These are phyloP conservation scores for Paspalum notatum DNA, from an alignment of 176 grass and related monocot genomes.

Conservation along the genomic window DNA sequence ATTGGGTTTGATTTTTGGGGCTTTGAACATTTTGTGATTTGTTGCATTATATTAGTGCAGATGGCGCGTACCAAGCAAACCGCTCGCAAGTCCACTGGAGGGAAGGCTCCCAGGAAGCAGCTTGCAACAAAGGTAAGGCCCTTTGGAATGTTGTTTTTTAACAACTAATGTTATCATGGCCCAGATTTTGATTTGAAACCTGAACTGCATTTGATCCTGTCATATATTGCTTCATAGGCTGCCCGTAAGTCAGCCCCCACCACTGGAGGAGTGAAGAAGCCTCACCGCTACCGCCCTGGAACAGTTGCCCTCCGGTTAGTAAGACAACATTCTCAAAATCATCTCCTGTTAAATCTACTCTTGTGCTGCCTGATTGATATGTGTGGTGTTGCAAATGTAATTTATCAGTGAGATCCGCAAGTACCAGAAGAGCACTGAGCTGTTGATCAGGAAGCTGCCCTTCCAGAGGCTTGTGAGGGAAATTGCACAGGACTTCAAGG, in stretches of 20 bases:
- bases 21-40: neutral
- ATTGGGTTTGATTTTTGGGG: neutral
- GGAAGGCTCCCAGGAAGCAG: slow-evolving; percentile 61
- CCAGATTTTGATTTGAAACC: neutral
- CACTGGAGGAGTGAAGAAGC: slow-evolving; percentile 60
- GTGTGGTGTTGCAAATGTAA: neutral
- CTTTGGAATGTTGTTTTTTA: neutral
- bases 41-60: neutral
- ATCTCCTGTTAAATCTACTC: neutral
- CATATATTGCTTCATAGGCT: slow-evolving; percentile 24
- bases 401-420: slow-evolving; percentile 69
- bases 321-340: neutral
- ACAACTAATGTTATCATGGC: too few relatives aligned
- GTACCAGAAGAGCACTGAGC: slow-evolving; percentile 77
- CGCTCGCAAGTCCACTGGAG: slow-evolving; percentile 51
- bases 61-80: slow-evolving; percentile 68
- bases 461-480: slow-evolving; percentile 78
- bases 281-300: slow-evolving; percentile 58
- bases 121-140: slow-evolving; percentile 52
- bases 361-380: neutral
- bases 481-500: slow-evolving; percentile 66
- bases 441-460: slow-evolving; percentile 73
- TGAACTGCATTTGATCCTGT: neutral
- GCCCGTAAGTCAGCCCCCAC: slow-evolving; percentile 50
- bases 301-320: slow-evolving; percentile 56